A percentile compares a stretch with the other conserved stretches of the same genome.
These are phyloP conservation scores for Zygosaccharomyces pseudobailii DNA, from an alignment of 1,139 yeast genomes.

Conservation along the genomic window DNA sequence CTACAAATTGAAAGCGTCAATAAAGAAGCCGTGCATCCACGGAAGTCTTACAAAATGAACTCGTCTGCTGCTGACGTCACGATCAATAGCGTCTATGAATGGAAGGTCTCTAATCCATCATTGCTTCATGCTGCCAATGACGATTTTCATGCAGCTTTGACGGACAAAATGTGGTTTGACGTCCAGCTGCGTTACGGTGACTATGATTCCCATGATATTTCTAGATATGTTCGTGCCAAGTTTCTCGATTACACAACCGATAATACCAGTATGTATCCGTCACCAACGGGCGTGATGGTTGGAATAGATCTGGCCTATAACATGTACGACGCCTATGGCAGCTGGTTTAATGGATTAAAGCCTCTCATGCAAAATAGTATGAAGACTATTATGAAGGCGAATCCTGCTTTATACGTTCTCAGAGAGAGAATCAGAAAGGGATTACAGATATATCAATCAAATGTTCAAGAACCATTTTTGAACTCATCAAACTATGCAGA, in stretches of 20 bases:
- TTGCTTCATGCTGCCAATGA: constrained; percentile 62
- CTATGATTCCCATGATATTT: constrained; percentile 94
- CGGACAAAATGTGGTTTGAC: constrained; percentile 87
- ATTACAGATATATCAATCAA: constrained; percentile 86
- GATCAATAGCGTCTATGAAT: constrained; percentile 66
- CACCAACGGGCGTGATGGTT: constrained; percentile 87
- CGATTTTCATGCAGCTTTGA: constrained; percentile 39
- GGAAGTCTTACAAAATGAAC: constrained; percentile 96
- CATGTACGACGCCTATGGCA: constrained; percentile 94
- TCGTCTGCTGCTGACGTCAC: constrained; percentile 92
- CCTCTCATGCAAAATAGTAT: constrained; percentile 86
- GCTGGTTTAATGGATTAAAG: constrained; percentile 95
- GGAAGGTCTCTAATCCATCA: constrained; percentile 86
- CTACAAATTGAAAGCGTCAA: constrained; percentile 81
- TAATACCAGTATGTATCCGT: constrained; percentile 79
- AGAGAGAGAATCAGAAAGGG: constrained; percentile 94
- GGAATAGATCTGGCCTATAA: constrained; percentile 94
- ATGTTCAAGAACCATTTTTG: constrained; percentile 87
- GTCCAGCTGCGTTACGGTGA: constrained; percentile 95
- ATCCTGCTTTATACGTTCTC: constrained; percentile 87
- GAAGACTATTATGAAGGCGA: constrained; percentile 91
- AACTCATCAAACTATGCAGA: constrained; percentile 90
- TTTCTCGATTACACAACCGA: constrained; percentile 91
- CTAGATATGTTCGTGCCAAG: constrained; percentile 90
- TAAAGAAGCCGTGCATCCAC: constrained; percentile 91